Evolutionary conservation across 2,329 filamentous ascomycete genomes (phyloP), one percentile per base, ranked within the genome.

Genomic region (Reticulascus tulasneorum): DNA sequence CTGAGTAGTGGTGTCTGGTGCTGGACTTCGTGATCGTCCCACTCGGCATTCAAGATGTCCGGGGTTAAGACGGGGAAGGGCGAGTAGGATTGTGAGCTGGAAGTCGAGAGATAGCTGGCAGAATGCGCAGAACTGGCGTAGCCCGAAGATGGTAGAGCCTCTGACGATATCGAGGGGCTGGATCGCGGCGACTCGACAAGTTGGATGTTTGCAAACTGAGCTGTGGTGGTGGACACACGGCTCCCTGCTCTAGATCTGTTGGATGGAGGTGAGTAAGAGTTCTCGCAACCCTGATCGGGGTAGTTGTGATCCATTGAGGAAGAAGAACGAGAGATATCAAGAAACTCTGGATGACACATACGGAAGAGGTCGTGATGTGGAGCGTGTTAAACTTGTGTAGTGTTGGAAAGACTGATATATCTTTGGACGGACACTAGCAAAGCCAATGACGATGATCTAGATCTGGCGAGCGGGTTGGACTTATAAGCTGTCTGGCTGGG

Each of bases 181-280:
- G 40, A 43, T 38, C 47, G 44, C 45, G 47, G 43, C 26, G 51
- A 53, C 37, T 50, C 51, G 41, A 44, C 37, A 29, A 52, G 46
- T 31, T 50, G 40, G 18, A 55, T 47, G 41, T 46, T 49, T 42
- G 48, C 49, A 28, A 51, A 46, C 33, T 47, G 43, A 31, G 49
- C 46, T 34, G 47, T 42, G 42, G 49, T 53, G 28, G 54, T 51
- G 40, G 55, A 54, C 42, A 51, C 51, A 42, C 48, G 44, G 50
- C 53, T 52, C 42, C 47, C 50, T 42, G 47, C 47, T 50, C 51
- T 50, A 45, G 53, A 58, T 47, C 56, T 59, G n/a, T n/a, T n/a
- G 50, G 54, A 52, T 41, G 48, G 50, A 44, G 49, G 58, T 60
- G 56, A 60, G 58, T 53, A 49, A 53, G 48, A 48, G 48, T 55